These are phyloP conservation scores for Prunus salicina DNA, from an alignment of 306 rosid species.

Conservation along the genomic window DNA sequence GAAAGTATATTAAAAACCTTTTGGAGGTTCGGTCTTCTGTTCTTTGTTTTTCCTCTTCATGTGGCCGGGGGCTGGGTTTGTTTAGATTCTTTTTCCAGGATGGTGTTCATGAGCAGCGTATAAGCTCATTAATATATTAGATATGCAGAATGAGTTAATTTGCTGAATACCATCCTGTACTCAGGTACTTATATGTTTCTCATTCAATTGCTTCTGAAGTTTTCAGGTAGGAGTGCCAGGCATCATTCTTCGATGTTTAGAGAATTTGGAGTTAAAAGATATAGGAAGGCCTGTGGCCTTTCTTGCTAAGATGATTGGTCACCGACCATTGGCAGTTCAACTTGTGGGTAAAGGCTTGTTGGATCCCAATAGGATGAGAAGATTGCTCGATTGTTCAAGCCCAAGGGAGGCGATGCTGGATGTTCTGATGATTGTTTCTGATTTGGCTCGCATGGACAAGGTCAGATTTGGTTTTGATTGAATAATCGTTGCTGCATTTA, in stretches of 20 bases:
- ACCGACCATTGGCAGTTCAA: constrained; percentile 79
- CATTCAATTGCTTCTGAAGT: constrained; percentile 26
- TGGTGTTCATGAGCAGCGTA: background rate
- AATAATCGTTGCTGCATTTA: constrained; percentile 7
- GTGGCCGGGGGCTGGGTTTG: background rate
- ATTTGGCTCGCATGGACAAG: constrained; percentile 97
- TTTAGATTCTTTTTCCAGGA: constrained; percentile 2
- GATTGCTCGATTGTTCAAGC: constrained; percentile 55
- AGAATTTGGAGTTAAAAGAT: constrained; percentile 61
- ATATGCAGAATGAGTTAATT: background rate
- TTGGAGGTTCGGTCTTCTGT: constrained; percentile 61
- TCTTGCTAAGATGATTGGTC: constrained; percentile 81
- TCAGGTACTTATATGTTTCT: constrained; percentile 14
- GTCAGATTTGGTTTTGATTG: constrained; percentile 42
- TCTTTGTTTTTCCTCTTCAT: background rate
- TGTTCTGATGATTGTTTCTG: constrained; percentile 85
- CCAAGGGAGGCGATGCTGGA: constrained; percentile 81
- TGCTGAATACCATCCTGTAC: background rate
- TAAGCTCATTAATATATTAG: background rate
- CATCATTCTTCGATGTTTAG: constrained; percentile 67
- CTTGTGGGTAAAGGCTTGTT: constrained; percentile 78
- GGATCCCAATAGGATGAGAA: constrained; percentile 73
- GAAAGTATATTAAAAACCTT: constrained; percentile 71
- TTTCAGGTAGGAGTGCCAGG: constrained; percentile 86
- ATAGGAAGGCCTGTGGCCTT: constrained; percentile 86